Percentiles rank a stretch among this genome's conserved stretches.
phyloP scores from a whole-genome alignment of 768 basidiomycete genomes.

The Antrodiella citrinella region DNA sequence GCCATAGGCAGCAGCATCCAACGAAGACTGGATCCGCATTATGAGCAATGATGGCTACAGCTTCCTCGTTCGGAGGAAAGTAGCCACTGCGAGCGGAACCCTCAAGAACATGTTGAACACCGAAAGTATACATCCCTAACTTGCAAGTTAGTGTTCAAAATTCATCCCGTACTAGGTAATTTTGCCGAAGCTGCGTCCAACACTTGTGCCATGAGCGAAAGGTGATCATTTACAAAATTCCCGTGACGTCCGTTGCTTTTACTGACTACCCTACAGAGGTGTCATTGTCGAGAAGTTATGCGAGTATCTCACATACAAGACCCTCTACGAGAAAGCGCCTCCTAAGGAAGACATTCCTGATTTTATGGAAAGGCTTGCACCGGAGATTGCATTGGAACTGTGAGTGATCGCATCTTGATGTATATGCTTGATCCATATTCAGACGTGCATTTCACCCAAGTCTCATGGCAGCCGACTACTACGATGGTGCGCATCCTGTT shows the following conservation, averaged over 20 bases:
- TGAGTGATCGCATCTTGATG: slow-evolving; percentile 32
- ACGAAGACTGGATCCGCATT: slow-evolving; percentile 64
- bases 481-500: slow-evolving; percentile 55
- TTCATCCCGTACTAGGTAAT: slow-evolving; percentile 42
- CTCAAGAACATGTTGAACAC: slow-evolving; percentile 75
- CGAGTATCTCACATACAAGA: slow-evolving; percentile 85
- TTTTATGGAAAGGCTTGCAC: slow-evolving; percentile 74
- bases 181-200: slow-evolving; percentile 71
- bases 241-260: not conserved
- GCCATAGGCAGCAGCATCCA: not conserved
- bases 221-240: slow-evolving; percentile 36
- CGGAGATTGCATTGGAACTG: slow-evolving; percentile 87
- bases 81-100: slow-evolving; percentile 73
- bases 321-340: slow-evolving; percentile 61
- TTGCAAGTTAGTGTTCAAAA: slow-evolving; percentile 5
- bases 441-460: slow-evolving; percentile 25
- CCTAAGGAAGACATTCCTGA: slow-evolving; percentile 81
- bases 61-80: slow-evolving; percentile 68
- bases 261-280: slow-evolving; percentile 23
- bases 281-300: slow-evolving; percentile 81
- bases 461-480: slow-evolving; percentile 57
- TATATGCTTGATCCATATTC: not conserved
- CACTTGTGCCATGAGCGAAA: slow-evolving; percentile 60
- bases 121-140: slow-evolving; percentile 38
- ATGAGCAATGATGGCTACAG: slow-evolving; percentile 74